A percentile compares a stretch with the other conserved stretches of the same genome.
These are phyloP conservation scores for Cladosporium cucumerinum DNA, from an alignment of 2,329 filamentous ascomycete genomes.

Conservation along the genomic window DNA sequence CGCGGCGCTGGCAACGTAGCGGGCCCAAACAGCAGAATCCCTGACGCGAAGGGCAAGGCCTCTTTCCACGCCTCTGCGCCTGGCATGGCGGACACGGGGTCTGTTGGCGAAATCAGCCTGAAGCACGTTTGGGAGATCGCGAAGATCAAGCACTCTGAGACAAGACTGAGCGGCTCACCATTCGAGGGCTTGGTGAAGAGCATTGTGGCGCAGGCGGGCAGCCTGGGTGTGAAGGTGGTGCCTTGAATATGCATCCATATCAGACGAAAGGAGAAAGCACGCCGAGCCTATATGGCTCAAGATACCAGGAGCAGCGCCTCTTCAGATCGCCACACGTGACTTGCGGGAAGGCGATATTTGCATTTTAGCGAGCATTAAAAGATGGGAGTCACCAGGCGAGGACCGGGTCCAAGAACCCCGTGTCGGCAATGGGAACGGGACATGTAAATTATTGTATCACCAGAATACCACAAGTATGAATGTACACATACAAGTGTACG, in stretches of 20 bases:
- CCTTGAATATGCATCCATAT: conserved; percentile 31
- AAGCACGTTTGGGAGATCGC: conserved; percentile 99
- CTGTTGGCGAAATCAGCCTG: conserved; percentile 70
- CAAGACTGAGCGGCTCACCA: conserved; percentile 62
- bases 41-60: conserved; percentile 38
- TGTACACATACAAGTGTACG: not conserved
- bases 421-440: not conserved
- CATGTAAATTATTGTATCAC: conserved; percentile 14
- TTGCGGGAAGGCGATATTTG: not conserved
- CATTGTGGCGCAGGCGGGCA: conserved; percentile 55
- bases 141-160: conserved; percentile 73
- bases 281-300: not conserved
- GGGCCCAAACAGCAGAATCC: conserved; percentile 41
- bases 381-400: conserved; percentile 7
- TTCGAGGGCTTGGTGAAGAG: conserved; percentile 78
- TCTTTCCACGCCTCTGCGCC: conserved; percentile 26
- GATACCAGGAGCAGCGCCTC: not conserved
- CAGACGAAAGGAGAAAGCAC: not conserved
- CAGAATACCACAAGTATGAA: not conserved
- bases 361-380: conserved; percentile 15
- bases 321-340: not conserved
- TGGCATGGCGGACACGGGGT: conserved; percentile 67
- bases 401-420: not conserved
- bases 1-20: conserved; percentile 62
- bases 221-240: conserved; percentile 50